Evolutionary conservation across 2,329 filamentous ascomycete genomes (phyloP), one percentile per base, ranked within the genome.

Genomic region (Pseudogymnoascus destructans): DNA sequence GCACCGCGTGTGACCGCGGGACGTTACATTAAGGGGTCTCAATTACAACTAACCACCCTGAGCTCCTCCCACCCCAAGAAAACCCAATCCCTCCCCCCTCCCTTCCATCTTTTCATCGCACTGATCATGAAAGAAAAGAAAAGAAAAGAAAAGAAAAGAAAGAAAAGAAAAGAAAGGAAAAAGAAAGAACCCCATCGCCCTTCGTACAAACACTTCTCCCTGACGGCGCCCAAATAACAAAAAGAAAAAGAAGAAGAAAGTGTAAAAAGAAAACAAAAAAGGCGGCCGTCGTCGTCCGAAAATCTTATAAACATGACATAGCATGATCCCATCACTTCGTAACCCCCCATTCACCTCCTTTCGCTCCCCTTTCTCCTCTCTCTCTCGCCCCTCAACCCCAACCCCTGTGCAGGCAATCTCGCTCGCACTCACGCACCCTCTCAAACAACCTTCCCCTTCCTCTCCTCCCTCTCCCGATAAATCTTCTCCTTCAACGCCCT

Each of bases 401-500:
- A n/a, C n/a, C n/a, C n/a, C n/a, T n/a, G n/a, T n/a, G n/a, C n/a
- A n/a, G n/a, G n/a, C n/a, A n/a, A n/a, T n/a, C n/a, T n/a, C n/a
- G n/a, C n/a, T n/a, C n/a, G n/a, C n/a, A n/a, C n/a, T n/a, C n/a
- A n/a, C n/a, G n/a, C n/a, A n/a, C 11, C 32, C 10, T 11, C 32
- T 13, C 36, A 40, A 40, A 11, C 15, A 40, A 19, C 15, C 8
- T 19, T 15, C 15, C 2, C 36, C 15, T 38, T 17, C 17, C 36
- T 40, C 36, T 40, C 64, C 13, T 78, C 78, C 57, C 82, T 71
- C 69, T 85, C 82, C 3, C 70, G 69, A 64, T 89, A 86, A 40
- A 96, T 84, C 55, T 61, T 85, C 49, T 80, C 78, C 69, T 87
- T 90, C 58, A 82, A 78, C 30, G 70, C 73, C 64, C 87, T 81